Conservation (phyloP, 176 grass and related monocot species). For the Aegilops longissima region DNA sequence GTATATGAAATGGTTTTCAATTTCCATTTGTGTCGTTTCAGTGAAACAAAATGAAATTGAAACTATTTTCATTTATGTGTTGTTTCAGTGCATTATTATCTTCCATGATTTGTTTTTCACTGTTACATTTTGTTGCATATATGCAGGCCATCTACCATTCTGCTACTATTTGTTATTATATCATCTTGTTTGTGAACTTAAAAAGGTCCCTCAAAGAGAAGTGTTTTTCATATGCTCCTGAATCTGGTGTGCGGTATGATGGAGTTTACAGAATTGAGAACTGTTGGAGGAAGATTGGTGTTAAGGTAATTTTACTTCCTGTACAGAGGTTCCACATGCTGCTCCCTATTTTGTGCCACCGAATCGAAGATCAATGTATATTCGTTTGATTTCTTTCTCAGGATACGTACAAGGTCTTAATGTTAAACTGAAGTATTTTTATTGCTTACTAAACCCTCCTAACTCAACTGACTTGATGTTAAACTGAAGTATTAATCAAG, state of each 20-base stretch:
- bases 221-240: slow-evolving; percentile 85
- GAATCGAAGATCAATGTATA: slow-evolving; percentile 8
- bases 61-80: too few relatives aligned
- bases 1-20: too few relatives aligned
- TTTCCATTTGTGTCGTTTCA: too few relatives aligned
- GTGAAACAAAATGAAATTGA: too few relatives aligned
- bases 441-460: too few relatives aligned
- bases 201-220: slow-evolving; percentile 95
- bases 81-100: too few relatives aligned
- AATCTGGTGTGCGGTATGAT: slow-evolving; percentile 70
- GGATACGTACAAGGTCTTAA: slow-evolving; percentile 67
- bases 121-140: neutral
- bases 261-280: slow-evolving; percentile 74
- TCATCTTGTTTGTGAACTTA: neutral
- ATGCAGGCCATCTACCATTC: neutral
- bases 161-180: neutral
- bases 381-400: slow-evolving; percentile 24
- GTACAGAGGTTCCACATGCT: too few relatives aligned
- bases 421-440: too few relatives aligned
- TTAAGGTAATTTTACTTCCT: too few relatives aligned
- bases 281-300: too few relatives aligned
- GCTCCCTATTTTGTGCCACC: neutral
- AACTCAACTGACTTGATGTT: too few relatives aligned
- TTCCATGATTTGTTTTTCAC: neutral
- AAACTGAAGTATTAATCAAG: too few relatives aligned